A percentile compares a stretch with the other conserved stretches of the same genome.
Evolutionary conservation across 2,329 filamentous ascomycete genomes (phyloP).

Genomic region (Fusarium sp.): DNA sequence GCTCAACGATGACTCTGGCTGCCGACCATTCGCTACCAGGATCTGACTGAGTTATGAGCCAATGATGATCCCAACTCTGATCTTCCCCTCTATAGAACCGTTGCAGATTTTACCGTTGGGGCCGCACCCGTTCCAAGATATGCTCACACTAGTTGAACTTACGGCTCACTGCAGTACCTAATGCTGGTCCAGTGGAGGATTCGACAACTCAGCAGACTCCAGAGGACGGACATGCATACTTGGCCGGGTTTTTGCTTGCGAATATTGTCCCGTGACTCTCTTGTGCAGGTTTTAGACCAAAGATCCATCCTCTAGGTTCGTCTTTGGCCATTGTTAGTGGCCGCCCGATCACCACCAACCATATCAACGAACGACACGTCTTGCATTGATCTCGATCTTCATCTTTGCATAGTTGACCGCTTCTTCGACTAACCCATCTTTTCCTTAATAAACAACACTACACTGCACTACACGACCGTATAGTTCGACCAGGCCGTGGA

Average conservation of each 20-base stretch:
- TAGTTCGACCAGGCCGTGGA: neutral
- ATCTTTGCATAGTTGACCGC: constrained; percentile 19
- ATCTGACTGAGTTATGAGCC: constrained; percentile 19
- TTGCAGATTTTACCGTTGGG: constrained; percentile 23
- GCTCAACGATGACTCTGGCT: constrained; percentile 21
- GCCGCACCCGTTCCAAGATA: constrained; percentile 17
- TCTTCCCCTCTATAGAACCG: constrained; percentile 1
- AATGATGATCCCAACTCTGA: neutral
- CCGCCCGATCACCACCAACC: constrained; percentile 13
- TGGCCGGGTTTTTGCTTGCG: constrained; percentile 10
- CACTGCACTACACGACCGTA: neutral
- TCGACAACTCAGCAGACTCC: constrained; percentile 20
- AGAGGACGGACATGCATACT: constrained; percentile 13
- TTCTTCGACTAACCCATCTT: neutral
- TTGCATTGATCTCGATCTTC: constrained; percentile 19
- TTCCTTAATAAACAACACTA: neutral
- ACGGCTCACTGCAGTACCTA: constrained; percentile 15
- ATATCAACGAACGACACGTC: constrained; percentile 6
- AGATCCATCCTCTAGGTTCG: neutral
- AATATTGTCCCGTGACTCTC: constrained; percentile 29
- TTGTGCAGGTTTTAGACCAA: constrained; percentile 24
- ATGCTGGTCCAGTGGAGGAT: neutral
- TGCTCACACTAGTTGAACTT: constrained; percentile 5
- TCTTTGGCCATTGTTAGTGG: constrained; percentile 3
- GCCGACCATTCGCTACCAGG: constrained; percentile 12